Conservation (phyloP, 2,329 filamentous ascomycete genomes). For the Hymenoscyphus infarciens region DNA sequence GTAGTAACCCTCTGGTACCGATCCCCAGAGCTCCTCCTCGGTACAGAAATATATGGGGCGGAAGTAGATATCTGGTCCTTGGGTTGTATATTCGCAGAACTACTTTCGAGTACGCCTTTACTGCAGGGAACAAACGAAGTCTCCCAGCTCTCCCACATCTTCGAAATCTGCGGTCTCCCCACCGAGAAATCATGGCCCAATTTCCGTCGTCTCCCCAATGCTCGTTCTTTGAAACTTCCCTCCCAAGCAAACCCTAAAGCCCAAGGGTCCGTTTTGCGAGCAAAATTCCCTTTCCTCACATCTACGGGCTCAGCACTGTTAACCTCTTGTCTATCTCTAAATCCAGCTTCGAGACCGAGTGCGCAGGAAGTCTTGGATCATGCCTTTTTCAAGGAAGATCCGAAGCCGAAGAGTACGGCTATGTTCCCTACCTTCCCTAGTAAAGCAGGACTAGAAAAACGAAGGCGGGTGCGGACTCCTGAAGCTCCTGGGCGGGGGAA, state of each 20-base stretch:
- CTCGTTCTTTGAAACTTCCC: constrained; percentile 71
- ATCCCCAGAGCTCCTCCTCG: constrained; percentile 83
- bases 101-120: constrained; percentile 77
- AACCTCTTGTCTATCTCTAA: constrained; percentile 64
- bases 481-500: constrained; percentile 79
- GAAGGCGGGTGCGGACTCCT: constrained; percentile 69
- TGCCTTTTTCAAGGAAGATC: constrained; percentile 83
- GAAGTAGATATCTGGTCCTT: constrained; percentile 94
- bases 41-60: constrained; percentile 68
- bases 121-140: constrained; percentile 91
- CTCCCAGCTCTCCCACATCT: constrained; percentile 82
- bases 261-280: constrained; percentile 57
- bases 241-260: constrained; percentile 33
- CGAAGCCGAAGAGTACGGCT: constrained; percentile 81
- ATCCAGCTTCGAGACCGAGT: constrained; percentile 68
- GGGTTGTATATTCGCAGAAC: constrained; percentile 92
- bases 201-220: constrained; percentile 85
- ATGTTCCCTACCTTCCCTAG: constrained; percentile 98
- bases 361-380: constrained; percentile 74
- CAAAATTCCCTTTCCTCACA: constrained; percentile 79
- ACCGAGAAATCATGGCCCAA: constrained; percentile 79
- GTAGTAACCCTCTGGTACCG: constrained; percentile 98
- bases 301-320: constrained; percentile 69
- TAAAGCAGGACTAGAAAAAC: constrained; percentile 86
- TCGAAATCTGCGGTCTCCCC: constrained; percentile 83